These are phyloP conservation scores for Cichorium intybus DNA, from an alignment of 140 eudicot species.

Conservation along the genomic window DNA sequence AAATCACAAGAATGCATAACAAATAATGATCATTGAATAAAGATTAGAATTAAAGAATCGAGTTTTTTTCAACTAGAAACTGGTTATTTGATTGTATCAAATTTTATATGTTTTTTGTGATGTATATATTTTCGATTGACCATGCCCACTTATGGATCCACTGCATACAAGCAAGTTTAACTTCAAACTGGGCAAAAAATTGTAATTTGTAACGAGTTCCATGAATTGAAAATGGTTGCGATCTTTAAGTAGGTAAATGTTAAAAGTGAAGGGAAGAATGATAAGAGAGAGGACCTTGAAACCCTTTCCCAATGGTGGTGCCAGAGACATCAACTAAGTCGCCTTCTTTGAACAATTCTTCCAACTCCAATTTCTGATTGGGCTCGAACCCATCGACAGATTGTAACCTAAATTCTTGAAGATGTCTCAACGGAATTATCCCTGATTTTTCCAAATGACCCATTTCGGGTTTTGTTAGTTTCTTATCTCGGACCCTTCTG, in stretches of 20 bases:
- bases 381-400: slow-evolving; percentile 71
- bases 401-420: slow-evolving; percentile 77
- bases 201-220: not conserved
- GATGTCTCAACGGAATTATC: slow-evolving; percentile 80
- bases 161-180: not conserved
- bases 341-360: slow-evolving; percentile 86
- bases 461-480: slow-evolving; percentile 78
- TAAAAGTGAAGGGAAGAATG: not conserved
- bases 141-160: too few species aligned
- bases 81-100: not conserved
- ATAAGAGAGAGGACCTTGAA: slow-evolving; percentile 59
- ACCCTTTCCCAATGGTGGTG: slow-evolving; percentile 93
- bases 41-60: too few species aligned
- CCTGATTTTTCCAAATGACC: slow-evolving; percentile 88
- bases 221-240: not conserved
- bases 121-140: too few species aligned
- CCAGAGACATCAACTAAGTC: slow-evolving; percentile 97
- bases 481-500: slow-evolving; percentile 78
- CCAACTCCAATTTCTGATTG: slow-evolving; percentile 55
- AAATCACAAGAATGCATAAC: too few species aligned
- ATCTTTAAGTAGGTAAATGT: not conserved
- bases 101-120: too few species aligned
- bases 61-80: too few species aligned
- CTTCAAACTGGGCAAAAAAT: not conserved
- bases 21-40: not conserved